Evolutionary conservation across 768 basidiomycete species (phyloP), one percentile per base, ranked within the genome.

Genomic region (Mycena belliarum): DNA sequence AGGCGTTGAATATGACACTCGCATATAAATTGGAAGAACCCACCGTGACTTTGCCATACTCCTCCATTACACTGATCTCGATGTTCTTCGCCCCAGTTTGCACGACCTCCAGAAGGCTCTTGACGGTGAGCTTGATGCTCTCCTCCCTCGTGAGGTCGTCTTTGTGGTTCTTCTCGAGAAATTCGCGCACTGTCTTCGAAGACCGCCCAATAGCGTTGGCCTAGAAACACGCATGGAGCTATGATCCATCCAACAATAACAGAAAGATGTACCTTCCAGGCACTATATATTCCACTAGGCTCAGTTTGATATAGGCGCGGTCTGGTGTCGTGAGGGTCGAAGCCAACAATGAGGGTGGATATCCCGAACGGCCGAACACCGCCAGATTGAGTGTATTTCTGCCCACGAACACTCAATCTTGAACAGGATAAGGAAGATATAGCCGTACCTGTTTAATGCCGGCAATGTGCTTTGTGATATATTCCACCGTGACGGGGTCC

Each of bases 21-120:
- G 32, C n/a, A 49, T n/a, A n/a, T 6, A 49, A 24, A 57, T 10
- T 15, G 16, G n/a, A 46, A 24, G 23, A 20, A 74, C 80, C 57
- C 63, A 97, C 95, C 43, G 93, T 92, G 52, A 96, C 85, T 76
- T 95, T 91, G 58, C 93, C 92, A 70, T 93, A 98, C 59, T 88
- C 84, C 69, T 97, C 95, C 93, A 98, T 95, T 43, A 98, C 92
- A 60, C 91, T 95, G 66, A 99, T 93, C 72, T 99, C 97, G 61
- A 99, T 98, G 73, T 99, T 99, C 80, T 98, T 98, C 6, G 97
- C 97, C n/a, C 97, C 97, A 2, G 97, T 98, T 76, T 98, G 97
- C 9, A 99, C 97, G 35, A 99, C 95, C 72, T 99, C 97, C 23
- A 99, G 79, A 66, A 99, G 77, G 70, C 89, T 91, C 79, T 98